Evolutionary conservation across 176 grass and related monocot species (phyloP).

Genomic region (Lolium rigidum): DNA sequence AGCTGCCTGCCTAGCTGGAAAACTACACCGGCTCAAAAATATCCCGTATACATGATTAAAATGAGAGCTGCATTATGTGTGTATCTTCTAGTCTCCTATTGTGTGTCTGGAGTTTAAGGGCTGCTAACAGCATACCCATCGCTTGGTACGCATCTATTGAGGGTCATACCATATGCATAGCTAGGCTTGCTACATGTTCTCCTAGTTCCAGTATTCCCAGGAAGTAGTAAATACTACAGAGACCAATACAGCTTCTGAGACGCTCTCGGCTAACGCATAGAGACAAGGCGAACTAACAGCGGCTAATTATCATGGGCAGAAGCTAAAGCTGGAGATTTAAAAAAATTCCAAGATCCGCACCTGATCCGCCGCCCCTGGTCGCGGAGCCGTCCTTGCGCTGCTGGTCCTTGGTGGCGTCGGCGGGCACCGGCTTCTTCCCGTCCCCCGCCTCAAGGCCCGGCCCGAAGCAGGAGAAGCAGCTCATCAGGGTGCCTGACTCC

Average conservation of each 20-base stretch:
- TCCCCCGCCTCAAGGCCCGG: slow-evolving; percentile 54
- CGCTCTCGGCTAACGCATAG: too few relatives aligned
- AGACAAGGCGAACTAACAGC: too few relatives aligned
- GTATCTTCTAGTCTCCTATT: neutral
- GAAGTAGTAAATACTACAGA: neutral
- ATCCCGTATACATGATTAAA: neutral
- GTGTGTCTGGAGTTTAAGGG: neutral
- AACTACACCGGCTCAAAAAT: neutral
- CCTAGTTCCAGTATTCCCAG: neutral
- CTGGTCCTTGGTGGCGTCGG: slow-evolving; percentile 36
- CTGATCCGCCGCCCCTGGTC: slow-evolving; percentile 63
- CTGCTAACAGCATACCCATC: neutral
- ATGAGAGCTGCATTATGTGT: neutral
- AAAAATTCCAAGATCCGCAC: slow-evolving; percentile 54
- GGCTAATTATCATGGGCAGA: neutral
- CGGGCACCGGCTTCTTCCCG: slow-evolving; percentile 42
- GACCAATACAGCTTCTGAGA: neutral
- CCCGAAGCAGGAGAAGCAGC: slow-evolving; percentile 88
- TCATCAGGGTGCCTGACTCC: slow-evolving; percentile 41
- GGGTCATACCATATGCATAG: too few relatives aligned
- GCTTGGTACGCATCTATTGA: too few relatives aligned
- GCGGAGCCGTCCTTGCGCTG: slow-evolving; percentile 50
- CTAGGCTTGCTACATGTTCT: neutral
- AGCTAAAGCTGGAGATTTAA: neutral
- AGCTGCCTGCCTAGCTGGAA: slow-evolving; percentile 5